Conservation (phyloP, 148 eudicot species). For the Talinum fruticosum region DNA sequence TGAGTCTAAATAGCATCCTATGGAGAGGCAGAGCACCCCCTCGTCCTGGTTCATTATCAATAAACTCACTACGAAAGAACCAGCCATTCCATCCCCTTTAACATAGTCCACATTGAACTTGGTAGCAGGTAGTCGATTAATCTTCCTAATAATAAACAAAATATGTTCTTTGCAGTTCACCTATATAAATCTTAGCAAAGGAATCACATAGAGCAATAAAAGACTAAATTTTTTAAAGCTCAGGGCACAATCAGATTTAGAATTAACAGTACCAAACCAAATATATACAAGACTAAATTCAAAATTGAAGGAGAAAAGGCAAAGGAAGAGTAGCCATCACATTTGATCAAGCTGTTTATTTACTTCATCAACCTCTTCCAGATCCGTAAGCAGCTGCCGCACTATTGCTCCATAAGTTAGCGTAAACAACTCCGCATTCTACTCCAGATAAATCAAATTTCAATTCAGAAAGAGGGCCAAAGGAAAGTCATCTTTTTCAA, state of each 20-base stretch:
- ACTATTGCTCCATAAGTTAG: conserved; percentile 98
- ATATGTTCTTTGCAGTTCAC: background rate
- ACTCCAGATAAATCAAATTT: background rate
- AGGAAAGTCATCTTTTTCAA: background rate
- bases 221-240: no score
- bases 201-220: background rate
- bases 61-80: no score
- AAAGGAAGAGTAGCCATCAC: conserved; percentile 27
- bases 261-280: background rate
- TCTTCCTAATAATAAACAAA: background rate
- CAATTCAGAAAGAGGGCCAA: background rate
- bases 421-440: conserved; percentile 94
- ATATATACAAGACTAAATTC: no score
- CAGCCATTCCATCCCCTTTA: background rate
- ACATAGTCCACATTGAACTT: background rate
- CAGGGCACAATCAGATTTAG: background rate
- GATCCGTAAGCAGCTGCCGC: conserved; percentile 87
- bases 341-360: conserved; percentile 97
- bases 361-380: conserved; percentile 95
- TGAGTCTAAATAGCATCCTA: no score
- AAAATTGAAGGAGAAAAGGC: background rate
- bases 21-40: no score
- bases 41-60: no score
- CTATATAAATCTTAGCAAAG: background rate
- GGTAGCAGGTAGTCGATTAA: background rate